Evolutionary conservation across 345 rosid genomes (phyloP).

Genomic region (Eucalyptus sp.): DNA sequence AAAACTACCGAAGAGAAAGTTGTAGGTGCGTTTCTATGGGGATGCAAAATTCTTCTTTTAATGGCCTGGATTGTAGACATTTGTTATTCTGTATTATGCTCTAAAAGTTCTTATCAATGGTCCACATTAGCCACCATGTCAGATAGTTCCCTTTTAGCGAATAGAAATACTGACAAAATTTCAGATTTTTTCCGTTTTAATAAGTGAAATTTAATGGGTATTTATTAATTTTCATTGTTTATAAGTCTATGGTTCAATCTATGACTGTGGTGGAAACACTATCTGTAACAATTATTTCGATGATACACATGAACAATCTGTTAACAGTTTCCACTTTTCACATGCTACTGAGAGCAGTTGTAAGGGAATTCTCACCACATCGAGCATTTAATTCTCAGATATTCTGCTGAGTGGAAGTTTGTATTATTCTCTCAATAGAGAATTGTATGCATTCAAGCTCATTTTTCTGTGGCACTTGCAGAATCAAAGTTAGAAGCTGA

Average conservation of each 20-base stretch:
- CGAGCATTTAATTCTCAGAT: neutral
- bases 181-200: neutral
- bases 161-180: neutral
- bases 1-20: conserved; percentile 4
- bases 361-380: neutral
- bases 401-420: neutral
- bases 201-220: neutral
- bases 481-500: conserved; percentile 49
- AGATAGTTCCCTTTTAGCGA: neutral
- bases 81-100: neutral
- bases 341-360: neutral
- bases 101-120: neutral
- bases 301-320: neutral
- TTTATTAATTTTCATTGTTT: neutral
- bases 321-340: neutral
- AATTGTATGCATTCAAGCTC: neutral
- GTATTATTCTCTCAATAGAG: neutral
- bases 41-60: neutral
- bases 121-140: neutral
- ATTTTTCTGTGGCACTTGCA: conserved; percentile 15
- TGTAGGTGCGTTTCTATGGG: conserved; percentile 20
- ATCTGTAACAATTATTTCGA: neutral
- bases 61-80: neutral
- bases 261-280: neutral
- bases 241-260: neutral